A percentile compares a stretch with the other conserved stretches of the same genome.
Evolutionary conservation across 768 basidiomycete genomes (phyloP).

Genomic region (Russula ochroleuca): DNA sequence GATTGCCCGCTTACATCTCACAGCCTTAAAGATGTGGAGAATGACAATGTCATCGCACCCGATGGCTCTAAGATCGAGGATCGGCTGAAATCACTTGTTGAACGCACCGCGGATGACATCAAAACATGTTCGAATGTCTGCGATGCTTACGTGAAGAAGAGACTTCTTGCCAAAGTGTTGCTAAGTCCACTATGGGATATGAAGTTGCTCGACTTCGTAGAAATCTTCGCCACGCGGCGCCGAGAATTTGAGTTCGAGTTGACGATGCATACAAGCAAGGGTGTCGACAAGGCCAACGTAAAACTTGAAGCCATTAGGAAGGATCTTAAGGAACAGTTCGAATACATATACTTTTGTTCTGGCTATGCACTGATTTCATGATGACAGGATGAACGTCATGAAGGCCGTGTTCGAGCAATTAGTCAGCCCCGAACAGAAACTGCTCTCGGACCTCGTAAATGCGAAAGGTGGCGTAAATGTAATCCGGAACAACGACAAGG

Average conservation of each 20-base stretch:
- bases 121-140: constrained; percentile 35
- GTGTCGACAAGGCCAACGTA: constrained; percentile 8
- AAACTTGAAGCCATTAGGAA: constrained; percentile 21
- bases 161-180: constrained; percentile 32
- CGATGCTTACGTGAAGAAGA: constrained; percentile 35
- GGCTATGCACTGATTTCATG: neutral
- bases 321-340: constrained; percentile 28
- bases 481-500: constrained; percentile 26
- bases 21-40: constrained; percentile 34
- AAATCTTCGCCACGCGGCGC: constrained; percentile 29
- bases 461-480: constrained; percentile 29
- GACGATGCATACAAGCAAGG: constrained; percentile 31
- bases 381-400: constrained; percentile 24
- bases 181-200: constrained; percentile 34
- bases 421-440: constrained; percentile 23
- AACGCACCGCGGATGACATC: constrained; percentile 33
- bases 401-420: constrained; percentile 21
- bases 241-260: constrained; percentile 33
- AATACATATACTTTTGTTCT: neutral
- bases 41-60: constrained; percentile 32
- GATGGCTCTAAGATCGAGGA: constrained; percentile 37
- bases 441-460: constrained; percentile 13
- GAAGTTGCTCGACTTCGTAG: constrained; percentile 29
- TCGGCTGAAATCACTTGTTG: constrained; percentile 34
- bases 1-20: neutral